These are phyloP conservation scores for Kurtzmaniella quercitrusa DNA, from an alignment of 1,139 yeast species.

Conservation along the genomic window DNA sequence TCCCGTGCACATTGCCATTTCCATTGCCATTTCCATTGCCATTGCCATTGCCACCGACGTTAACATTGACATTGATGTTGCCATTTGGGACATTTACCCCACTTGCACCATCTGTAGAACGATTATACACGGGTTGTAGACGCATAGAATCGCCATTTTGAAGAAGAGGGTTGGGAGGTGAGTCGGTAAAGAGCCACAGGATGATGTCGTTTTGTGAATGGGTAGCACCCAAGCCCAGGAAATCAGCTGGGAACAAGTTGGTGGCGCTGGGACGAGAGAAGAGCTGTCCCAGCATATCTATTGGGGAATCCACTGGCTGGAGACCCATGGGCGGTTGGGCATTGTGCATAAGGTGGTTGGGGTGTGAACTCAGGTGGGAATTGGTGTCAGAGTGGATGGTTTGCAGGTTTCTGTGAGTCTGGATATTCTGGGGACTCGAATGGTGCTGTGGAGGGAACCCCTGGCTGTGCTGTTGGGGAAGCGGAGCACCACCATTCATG, in stretches of 20 bases:
- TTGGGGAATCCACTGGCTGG: background rate
- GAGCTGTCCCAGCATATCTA: background rate
- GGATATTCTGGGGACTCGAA: background rate
- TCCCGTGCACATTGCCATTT: too few relatives aligned
- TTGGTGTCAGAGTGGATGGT: background rate
- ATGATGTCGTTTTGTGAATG: constrained; percentile 34
- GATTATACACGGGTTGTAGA: background rate
- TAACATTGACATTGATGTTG: too few relatives aligned
- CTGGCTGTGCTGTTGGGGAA: too few relatives aligned
- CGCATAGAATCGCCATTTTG: background rate
- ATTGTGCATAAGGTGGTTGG: background rate
- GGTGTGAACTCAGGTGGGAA: background rate
- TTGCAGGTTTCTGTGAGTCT: background rate
- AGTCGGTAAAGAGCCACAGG: constrained; percentile 37
- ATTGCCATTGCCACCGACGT: too few relatives aligned
- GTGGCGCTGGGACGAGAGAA: background rate
- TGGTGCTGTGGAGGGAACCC: background rate
- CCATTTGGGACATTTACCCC: constrained; percentile 12
- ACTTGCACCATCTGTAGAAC: background rate
- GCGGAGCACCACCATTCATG: too few relatives aligned
- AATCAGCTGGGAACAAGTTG: background rate
- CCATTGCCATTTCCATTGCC: constrained; percentile 9
- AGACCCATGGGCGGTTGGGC: background rate
- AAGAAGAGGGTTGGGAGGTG: constrained; percentile 14
- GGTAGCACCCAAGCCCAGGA: constrained; percentile 6